Conservation (phyloP, 1,284 basidiomycete genomes). For the Irpex lacteus region DNA sequence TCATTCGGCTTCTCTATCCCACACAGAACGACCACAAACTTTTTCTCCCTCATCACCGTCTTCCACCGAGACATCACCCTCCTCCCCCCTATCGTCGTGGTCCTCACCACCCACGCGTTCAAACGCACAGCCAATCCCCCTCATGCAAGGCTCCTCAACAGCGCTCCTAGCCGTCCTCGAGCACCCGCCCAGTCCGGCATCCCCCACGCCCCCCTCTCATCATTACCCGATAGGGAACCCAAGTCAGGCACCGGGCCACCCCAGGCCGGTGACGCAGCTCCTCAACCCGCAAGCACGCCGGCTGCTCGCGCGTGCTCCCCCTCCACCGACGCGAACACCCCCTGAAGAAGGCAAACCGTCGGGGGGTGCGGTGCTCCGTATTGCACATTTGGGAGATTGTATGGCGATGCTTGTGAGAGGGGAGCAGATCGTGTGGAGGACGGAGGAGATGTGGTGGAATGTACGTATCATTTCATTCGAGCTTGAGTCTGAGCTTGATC, state of each 20-base stretch:
- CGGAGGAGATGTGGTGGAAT: constrained; percentile 92
- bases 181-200: constrained; percentile 26
- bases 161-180: constrained; percentile 67
- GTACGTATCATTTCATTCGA: constrained; percentile 35
- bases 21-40: not conserved
- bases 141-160: constrained; percentile 65
- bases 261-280: constrained; percentile 15
- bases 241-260: constrained; percentile 3
- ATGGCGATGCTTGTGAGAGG: constrained; percentile 82
- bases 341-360: constrained; percentile 4
- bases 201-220: constrained; percentile 1
- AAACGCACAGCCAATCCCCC: constrained; percentile 32
- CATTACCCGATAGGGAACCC: not conserved
- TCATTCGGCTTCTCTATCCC: not conserved
- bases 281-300: constrained; percentile 19
- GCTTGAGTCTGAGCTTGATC: constrained; percentile 54
- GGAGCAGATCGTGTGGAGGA: constrained; percentile 81
- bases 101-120: constrained; percentile 6
- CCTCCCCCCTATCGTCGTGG: not conserved
- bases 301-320: not conserved
- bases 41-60: constrained; percentile 9
- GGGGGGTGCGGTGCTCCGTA: constrained; percentile 74
- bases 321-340: not conserved
- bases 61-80: constrained; percentile 1
- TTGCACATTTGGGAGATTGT: constrained; percentile 94